Evolutionary conservation across 2,329 filamentous ascomycete genomes (phyloP), one percentile per base, ranked within the genome.

Genomic region (Coleophoma crateriformis): DNA sequence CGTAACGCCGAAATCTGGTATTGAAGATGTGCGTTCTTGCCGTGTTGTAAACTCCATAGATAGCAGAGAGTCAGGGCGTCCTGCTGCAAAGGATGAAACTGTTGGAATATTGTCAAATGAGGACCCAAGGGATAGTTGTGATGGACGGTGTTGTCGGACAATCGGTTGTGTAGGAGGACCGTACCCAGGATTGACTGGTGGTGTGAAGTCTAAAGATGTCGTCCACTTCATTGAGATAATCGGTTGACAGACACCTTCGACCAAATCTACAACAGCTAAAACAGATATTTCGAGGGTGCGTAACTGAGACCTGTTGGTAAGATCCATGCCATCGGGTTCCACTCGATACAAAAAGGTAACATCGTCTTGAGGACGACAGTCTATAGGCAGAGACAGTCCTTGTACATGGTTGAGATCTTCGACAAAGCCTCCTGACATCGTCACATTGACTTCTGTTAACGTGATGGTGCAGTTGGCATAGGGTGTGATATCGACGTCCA

Each of bases 401-500:
- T 74, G 68, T 12, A 56, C 53, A 35, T 68, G 66, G 54, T 78
- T 81, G 13, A 86, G 74, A 50, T 80, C 72, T 49, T 83, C 76
- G 15, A 87, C 76, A 13, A 67, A 68, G 43, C 82, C 83, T 20
- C 82, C 79, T 33, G 71, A 68, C 13, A 88, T 71, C 1, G 71
- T 67, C 27, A 90, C 68, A 1, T 72, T 58, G 49, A 89, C 78
- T 17, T 75, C 71, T 47, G 82, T 72, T 19, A 91, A 74, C 12
- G 71, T 69, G n/a, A 87, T 74, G 59, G 82, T 77, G 64, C 82
- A 88, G 45, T 84, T 79, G 50, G 85, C 80, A 62, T 85, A 82
- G 7, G 83, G 77, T 0, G 86, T 87, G 54, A 88, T 84, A 67
- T 90, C 87, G 37, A 90, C 67, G 61, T 90, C 87, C 4, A 91